phyloP scores from a whole-genome alignment of 106 monocot species.

The Gastrodia elata region DNA sequence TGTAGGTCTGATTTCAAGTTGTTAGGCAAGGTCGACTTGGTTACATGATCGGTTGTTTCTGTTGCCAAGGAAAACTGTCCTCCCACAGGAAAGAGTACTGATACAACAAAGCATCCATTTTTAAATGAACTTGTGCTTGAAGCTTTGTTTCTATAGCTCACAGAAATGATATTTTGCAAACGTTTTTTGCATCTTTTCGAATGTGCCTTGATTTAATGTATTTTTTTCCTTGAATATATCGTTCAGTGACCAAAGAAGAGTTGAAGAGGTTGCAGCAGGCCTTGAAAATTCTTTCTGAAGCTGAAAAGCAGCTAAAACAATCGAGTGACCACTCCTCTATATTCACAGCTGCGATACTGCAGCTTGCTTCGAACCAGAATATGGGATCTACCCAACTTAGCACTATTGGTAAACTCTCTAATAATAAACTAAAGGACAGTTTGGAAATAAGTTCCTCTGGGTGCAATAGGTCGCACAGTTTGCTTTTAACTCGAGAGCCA shows the following conservation, averaged over 20 bases:
- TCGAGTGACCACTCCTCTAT: conserved; percentile 76
- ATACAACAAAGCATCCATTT: too few species aligned
- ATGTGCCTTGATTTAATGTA: not conserved
- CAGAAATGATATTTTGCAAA: too few species aligned
- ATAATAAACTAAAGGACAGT: conserved; percentile 7
- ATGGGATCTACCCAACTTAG: conserved; percentile 33
- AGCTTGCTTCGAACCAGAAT: conserved; percentile 52
- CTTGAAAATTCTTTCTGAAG: conserved; percentile 78
- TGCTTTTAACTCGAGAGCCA: not conserved
- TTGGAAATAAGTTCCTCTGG: not conserved
- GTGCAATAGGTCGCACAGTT: conserved; percentile 10
- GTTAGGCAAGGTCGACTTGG: too few species aligned
- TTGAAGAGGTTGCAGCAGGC: conserved; percentile 77
- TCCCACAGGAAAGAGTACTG: too few species aligned
- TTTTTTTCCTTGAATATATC: not conserved
- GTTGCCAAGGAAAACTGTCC: too few species aligned
- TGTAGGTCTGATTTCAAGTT: too few species aligned
- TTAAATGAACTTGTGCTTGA: too few species aligned
- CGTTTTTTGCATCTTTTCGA: not conserved
- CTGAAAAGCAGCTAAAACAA: conserved; percentile 72
- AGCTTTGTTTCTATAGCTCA: too few species aligned
- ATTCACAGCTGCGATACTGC: conserved; percentile 81
- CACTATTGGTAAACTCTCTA: conserved; percentile 26
- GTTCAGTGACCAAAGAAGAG: conserved; percentile 63
- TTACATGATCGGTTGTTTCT: too few species aligned